A percentile compares a stretch with the other conserved stretches of the same genome.
phyloP scores from a whole-genome alignment of 257 asterid genomes.

The Ocimum tenuiflorum region DNA sequence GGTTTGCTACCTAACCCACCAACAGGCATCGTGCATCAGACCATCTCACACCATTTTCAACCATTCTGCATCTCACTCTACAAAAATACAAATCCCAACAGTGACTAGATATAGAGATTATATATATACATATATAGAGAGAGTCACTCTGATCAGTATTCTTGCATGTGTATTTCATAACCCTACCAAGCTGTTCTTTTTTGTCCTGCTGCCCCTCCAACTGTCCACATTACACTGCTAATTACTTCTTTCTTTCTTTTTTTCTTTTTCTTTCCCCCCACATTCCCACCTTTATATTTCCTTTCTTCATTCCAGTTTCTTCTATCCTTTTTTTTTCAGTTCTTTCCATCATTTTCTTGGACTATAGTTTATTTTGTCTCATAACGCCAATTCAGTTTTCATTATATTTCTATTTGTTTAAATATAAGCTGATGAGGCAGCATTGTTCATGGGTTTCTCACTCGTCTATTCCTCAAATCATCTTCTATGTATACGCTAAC shows the following conservation, averaged over 20 bases:
- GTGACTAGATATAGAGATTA: too few species aligned
- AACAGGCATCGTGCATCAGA: slow-evolving; percentile 63
- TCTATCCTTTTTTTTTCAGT: not conserved
- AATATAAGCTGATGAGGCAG: not conserved
- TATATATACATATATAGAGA: not conserved
- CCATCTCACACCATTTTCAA: slow-evolving; percentile 28
- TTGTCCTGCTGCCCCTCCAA: slow-evolving; percentile 40
- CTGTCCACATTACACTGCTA: slow-evolving; percentile 20
- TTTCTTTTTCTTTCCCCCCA: not conserved
- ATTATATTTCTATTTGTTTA: not conserved
- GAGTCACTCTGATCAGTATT: not conserved
- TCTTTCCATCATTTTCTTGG: not conserved
- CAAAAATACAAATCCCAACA: too few species aligned
- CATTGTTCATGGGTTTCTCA: too few species aligned
- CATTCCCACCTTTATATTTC: slow-evolving; percentile 6
- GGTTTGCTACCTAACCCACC: slow-evolving; percentile 62
- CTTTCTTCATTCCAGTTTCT: not conserved
- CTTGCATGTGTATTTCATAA: not conserved
- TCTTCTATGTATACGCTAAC: too few species aligned
- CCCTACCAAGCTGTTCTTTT: slow-evolving; percentile 39
- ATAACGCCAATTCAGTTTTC: not conserved
- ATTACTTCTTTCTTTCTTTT: not conserved
- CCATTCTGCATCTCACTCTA: not conserved
- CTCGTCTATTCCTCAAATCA: too few species aligned
- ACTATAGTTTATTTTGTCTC: not conserved